Evolutionary conservation across 805 yeast genomes (phyloP).

Genomic region (Metschnikowia vanudenii): DNA sequence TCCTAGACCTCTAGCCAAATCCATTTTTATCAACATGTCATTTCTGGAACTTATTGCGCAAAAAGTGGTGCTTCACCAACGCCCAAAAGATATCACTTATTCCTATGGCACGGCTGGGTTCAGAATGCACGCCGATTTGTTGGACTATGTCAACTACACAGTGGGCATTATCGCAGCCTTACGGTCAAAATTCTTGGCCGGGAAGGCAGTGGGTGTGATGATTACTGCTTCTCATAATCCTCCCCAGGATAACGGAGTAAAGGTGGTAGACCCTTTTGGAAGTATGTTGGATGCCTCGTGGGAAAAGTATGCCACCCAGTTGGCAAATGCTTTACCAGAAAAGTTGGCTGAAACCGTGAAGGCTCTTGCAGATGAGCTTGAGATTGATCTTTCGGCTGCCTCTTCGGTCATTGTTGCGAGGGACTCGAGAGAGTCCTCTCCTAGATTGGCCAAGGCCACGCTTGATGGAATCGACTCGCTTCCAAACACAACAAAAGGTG

Average conservation of each 20-base stretch:
- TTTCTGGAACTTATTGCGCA: constrained; percentile 8
- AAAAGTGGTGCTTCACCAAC: constrained; percentile 34
- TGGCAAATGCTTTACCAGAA: constrained; percentile 66
- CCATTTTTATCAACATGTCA: constrained; percentile 1
- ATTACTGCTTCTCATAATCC: constrained; percentile 96
- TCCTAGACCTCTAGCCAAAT: too few species aligned
- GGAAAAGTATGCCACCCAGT: constrained; percentile 76
- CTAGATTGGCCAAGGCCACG: constrained; percentile 55
- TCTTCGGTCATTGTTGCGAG: constrained; percentile 68
- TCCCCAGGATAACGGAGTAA: constrained; percentile 62
- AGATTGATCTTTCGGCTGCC: constrained; percentile 44
- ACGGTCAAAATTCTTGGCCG: constrained; percentile 68
- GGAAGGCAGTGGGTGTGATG: constrained; percentile 88
- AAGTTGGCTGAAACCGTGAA: constrained; percentile 42
- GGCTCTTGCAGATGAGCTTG: constrained; percentile 37
- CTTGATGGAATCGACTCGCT: constrained; percentile 57
- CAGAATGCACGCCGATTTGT: constrained; percentile 63
- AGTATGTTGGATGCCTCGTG: constrained; percentile 82
- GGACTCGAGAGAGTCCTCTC: constrained; percentile 88
- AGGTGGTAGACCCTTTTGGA: constrained; percentile 90
- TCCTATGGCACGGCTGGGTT: constrained; percentile 98
- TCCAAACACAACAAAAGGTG: constrained; percentile 41
- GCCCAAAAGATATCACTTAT: constrained; percentile 43
- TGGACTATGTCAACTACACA: constrained; percentile 79
- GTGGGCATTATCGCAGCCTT: constrained; percentile 81